These are phyloP conservation scores for Lepidopterella palustris DNA, from an alignment of 495 filamentous ascomycete species.

Conservation along the genomic window DNA sequence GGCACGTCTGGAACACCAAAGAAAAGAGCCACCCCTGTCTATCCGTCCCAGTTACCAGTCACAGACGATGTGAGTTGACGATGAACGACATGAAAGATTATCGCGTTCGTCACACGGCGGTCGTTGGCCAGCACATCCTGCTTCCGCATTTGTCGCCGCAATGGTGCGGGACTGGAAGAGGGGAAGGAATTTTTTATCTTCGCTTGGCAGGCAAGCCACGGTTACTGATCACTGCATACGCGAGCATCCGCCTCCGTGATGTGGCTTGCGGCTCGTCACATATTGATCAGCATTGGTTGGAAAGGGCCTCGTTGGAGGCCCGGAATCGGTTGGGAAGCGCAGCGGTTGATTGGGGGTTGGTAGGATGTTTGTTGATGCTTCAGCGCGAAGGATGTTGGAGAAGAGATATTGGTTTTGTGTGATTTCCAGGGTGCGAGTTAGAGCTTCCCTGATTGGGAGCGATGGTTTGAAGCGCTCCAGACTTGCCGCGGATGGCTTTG, in stretches of 20 bases:
- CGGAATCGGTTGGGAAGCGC: background rate
- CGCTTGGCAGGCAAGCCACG: background rate
- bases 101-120: constrained; percentile 25
- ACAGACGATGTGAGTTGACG: background rate
- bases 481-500: no score
- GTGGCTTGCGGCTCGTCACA: constrained; percentile 2
- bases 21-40: no score
- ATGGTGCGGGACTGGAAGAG: background rate
- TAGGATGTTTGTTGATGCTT: background rate
- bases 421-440: constrained; percentile 1
- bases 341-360: background rate
- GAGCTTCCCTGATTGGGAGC: no score
- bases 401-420: background rate
- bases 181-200: background rate
- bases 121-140: constrained; percentile 13
- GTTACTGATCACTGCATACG: background rate
- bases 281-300: background rate
- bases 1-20: no score
- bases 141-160: constrained; percentile 1
- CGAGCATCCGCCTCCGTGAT: background rate
- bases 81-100: background rate
- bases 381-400: background rate
- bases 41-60: background rate
- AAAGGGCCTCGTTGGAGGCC: background rate
- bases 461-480: no score